phyloP scores from a whole-genome alignment of 2,329 filamentous ascomycete species.

The Lizonia empirigonia region DNA sequence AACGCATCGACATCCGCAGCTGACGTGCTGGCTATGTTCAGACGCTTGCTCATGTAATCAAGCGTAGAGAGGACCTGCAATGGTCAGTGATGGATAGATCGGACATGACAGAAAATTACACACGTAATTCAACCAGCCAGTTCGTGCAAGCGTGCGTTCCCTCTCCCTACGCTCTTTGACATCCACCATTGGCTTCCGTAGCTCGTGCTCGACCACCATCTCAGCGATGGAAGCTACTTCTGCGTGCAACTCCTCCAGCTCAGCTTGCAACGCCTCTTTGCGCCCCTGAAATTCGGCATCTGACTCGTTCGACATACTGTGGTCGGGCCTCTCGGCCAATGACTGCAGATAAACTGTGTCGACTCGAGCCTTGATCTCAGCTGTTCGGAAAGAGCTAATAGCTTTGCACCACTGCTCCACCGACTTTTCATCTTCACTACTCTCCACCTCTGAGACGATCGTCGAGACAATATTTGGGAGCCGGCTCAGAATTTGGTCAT shows the following conservation, averaged over 20 bases:
- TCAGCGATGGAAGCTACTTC: constrained; percentile 73
- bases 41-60: constrained; percentile 49
- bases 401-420: constrained; percentile 61
- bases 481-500: constrained; percentile 69
- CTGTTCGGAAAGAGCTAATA: constrained; percentile 48
- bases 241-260: constrained; percentile 71
- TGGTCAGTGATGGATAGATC: constrained; percentile 11
- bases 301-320: constrained; percentile 15
- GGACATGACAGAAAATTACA: constrained; percentile 2
- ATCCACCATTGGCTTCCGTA: constrained; percentile 64
- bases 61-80: constrained; percentile 47
- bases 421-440: constrained; percentile 59
- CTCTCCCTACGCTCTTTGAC: constrained; percentile 44
- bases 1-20: constrained; percentile 36
- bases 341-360: constrained; percentile 61
- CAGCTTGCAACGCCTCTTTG: constrained; percentile 62
- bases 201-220: constrained; percentile 72
- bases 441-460: constrained; percentile 56
- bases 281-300: constrained; percentile 57
- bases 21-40: constrained; percentile 34
- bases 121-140: constrained; percentile 53
- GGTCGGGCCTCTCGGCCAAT: constrained; percentile 15
- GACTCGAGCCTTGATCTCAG: constrained; percentile 51
- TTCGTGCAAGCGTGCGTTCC: constrained; percentile 43
- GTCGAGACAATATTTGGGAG: constrained; percentile 70